Evolutionary conservation across 176 grass and related monocot species (phyloP).

Genomic region (Juncus effusus): DNA sequence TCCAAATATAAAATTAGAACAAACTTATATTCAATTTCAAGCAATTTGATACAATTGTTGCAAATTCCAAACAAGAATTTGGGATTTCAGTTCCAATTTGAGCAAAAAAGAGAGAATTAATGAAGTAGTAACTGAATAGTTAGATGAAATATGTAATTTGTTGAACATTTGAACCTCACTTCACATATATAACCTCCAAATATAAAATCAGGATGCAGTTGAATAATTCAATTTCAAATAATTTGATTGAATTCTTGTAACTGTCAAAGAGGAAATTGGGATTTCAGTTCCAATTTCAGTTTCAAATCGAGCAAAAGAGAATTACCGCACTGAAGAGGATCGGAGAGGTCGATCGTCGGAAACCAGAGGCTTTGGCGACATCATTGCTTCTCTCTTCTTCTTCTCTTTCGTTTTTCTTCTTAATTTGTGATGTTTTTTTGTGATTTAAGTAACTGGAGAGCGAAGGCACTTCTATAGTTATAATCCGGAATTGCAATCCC

Average conservation of each 20-base stretch:
- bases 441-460: too few relatives aligned
- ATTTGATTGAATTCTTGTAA: too few relatives aligned
- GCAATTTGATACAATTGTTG: too few relatives aligned
- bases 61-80: too few relatives aligned
- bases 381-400: constrained; percentile 28
- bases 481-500: too few relatives aligned
- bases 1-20: background rate
- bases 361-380: constrained; percentile 37
- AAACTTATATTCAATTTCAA: too few relatives aligned
- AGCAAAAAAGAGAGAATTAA: background rate
- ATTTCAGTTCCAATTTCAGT: constrained; percentile 6
- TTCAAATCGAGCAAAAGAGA: background rate
- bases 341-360: constrained; percentile 30
- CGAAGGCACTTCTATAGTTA: too few relatives aligned
- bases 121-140: too few relatives aligned
- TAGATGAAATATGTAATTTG: too few relatives aligned
- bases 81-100: background rate
- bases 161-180: constrained; percentile 1
- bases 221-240: too few relatives aligned
- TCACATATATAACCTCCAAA: background rate
- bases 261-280: too few relatives aligned
- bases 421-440: background rate
- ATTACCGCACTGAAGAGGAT: constrained; percentile 24
- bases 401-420: constrained; percentile 17
- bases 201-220: background rate